These are phyloP conservation scores for Plasmodium gaboni DNA, from an alignment of 169 alveolate species.

Conservation along the genomic window DNA sequence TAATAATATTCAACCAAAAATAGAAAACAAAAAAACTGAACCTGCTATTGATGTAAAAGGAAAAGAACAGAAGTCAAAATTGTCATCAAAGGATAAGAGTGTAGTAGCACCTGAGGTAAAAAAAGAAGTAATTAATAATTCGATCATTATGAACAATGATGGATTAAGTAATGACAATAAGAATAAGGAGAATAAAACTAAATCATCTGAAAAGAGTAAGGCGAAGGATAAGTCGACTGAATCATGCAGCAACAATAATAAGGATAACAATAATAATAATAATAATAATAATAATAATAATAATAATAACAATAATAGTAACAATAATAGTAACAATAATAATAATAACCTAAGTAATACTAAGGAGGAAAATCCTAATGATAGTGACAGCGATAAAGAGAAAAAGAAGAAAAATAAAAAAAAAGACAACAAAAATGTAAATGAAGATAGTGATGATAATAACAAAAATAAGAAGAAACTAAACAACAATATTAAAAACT, in stretches of 20 bases:
- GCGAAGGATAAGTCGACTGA: not conserved
- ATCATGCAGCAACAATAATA: not conserved
- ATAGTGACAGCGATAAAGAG: not conserved
- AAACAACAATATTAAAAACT: not conserved
- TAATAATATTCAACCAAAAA: too few species aligned
- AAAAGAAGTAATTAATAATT: not conserved
- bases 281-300: not conserved
- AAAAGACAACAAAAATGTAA: not conserved
- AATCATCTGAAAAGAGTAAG: not conserved
- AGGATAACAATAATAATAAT: not conserved
- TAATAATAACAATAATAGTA: not conserved
- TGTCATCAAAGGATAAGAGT: too few species aligned
- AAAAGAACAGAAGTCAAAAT: slow-evolving; percentile 5
- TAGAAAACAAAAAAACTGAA: not conserved
- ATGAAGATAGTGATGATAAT: not conserved
- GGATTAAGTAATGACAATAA: not conserved
- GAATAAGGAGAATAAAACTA: not conserved
- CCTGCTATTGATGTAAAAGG: not conserved
- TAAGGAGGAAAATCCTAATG: not conserved
- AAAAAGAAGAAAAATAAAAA: not conserved
- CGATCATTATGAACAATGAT: not conserved
- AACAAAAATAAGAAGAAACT: not conserved
- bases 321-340: not conserved
- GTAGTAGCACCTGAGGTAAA: too few species aligned
- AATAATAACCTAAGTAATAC: not conserved